Evolutionary conservation across 164 flowering plant species (phyloP), one percentile per base, ranked within the genome.

Genomic region (Magnolia officinalis): DNA sequence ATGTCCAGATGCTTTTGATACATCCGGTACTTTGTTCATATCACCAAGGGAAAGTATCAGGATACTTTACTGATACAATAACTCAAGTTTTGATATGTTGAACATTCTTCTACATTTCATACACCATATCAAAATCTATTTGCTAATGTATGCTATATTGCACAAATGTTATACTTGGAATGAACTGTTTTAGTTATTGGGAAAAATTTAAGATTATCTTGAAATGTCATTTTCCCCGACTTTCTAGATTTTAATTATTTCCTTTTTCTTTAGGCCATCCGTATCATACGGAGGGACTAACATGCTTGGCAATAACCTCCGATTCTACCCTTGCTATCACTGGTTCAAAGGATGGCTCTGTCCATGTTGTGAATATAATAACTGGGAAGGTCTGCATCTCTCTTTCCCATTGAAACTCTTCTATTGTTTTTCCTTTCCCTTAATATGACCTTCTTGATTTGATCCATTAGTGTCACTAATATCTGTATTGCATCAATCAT

Each of bases 261-360:
- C 26, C 13, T 37, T 63, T 50, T 61, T 78, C 5, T 78, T 37
- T 61, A 93, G 99, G 96, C 83, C 91, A 95, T 85, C 88, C 90
- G 16, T 93, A 89, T 85, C 98, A 93, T 79, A 86, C 86, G 7
- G 89, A 89, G 59, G 97, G 93, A 24, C 67, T 95, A 82, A 93
- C 97, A 76, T 93, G 96, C 84, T 82, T 93, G 85, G 69, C 89
- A 65, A 83, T 93, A 21, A 90, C 79, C 71, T 26, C 71, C 29
- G 71, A 68, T 68, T 68, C 71, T 24, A 68, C 50, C 11, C 50
- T 29, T 37, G 71, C 71, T 31, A 68, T 68, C 71, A 68, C 71
- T 80, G 96, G 97, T 74, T 88, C 97, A 29, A 84, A 77, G 73
- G 98, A 95, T 83, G 77, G 89, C 51, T 91, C 93, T 75, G 90